A percentile compares a stretch with the other conserved stretches of the same genome.
These are phyloP conservation scores for Farysia itapuensis DNA, from an alignment of 1,284 basidiomycete species.

Conservation along the genomic window DNA sequence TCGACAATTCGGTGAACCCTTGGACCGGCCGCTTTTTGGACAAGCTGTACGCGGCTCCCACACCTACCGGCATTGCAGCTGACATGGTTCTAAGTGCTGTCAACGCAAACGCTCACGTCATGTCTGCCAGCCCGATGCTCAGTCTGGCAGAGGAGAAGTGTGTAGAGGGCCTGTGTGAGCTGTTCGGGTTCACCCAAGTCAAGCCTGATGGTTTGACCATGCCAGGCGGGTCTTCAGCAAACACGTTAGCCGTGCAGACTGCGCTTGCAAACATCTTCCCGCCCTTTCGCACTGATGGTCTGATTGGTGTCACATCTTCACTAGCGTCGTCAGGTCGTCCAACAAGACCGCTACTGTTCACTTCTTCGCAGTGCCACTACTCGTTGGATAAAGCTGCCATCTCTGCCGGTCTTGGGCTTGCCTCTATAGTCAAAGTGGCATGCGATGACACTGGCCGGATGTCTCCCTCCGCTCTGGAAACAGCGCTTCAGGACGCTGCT, in stretches of 20 bases:
- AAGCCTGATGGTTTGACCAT: slow-evolving; percentile 53
- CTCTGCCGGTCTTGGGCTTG: slow-evolving; percentile 59
- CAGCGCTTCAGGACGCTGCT: slow-evolving; percentile 10
- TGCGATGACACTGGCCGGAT: slow-evolving; percentile 52
- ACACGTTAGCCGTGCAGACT: slow-evolving; percentile 60
- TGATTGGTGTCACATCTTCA: slow-evolving; percentile 41
- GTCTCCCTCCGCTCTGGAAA: slow-evolving; percentile 36
- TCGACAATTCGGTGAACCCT: slow-evolving; percentile 52
- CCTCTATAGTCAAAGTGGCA: slow-evolving; percentile 56
- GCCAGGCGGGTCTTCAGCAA: slow-evolving; percentile 61
- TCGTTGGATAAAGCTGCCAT: slow-evolving; percentile 61
- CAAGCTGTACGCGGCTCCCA: slow-evolving; percentile 61
- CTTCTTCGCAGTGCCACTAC: slow-evolving; percentile 60
- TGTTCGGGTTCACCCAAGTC: slow-evolving; percentile 52
- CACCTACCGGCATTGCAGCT: slow-evolving; percentile 59
- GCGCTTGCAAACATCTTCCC: slow-evolving; percentile 60
- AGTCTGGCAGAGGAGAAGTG: slow-evolving; percentile 56
- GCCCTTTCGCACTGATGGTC: slow-evolving; percentile 53
- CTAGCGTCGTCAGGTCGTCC: slow-evolving; percentile 15
- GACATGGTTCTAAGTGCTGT: slow-evolving; percentile 60
- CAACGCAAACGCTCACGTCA: slow-evolving; percentile 62
- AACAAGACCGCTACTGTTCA: slow-evolving; percentile 57
- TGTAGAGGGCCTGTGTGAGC: slow-evolving; percentile 37
- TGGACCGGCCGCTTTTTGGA: slow-evolving; percentile 56
- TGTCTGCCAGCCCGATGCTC: slow-evolving; percentile 61